Evolutionary conservation across 116 monocot genomes (phyloP).

Genomic region (Zostera marina): DNA sequence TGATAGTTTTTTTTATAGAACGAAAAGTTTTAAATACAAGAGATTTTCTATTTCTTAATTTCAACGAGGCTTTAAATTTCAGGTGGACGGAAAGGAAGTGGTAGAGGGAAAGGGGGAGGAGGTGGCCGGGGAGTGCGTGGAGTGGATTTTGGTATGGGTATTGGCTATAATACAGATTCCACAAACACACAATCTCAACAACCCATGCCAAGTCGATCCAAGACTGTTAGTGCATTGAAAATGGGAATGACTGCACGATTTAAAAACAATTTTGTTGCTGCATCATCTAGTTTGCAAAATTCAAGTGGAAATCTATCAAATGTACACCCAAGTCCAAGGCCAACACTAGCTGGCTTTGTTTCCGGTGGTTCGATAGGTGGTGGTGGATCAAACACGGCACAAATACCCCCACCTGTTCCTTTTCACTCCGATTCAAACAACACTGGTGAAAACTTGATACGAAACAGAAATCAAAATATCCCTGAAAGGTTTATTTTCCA

Average conservation of each 20-base stretch:
- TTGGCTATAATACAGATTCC: conserved; percentile 71
- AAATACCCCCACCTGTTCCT: conserved; percentile 9
- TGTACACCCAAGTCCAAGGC: conserved; percentile 15
- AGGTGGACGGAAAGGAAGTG: conserved; percentile 65
- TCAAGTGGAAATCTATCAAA: conserved; percentile 15
- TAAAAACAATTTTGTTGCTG: conserved; percentile 87
- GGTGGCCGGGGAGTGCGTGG: conserved; percentile 87
- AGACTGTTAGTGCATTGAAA: conserved; percentile 66
- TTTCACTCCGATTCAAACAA: conserved; percentile 9
- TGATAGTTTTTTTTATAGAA: not conserved
- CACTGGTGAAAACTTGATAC: conserved; percentile 7
- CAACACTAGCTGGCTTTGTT: conserved; percentile 75
- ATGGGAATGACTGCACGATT: conserved; percentile 87
- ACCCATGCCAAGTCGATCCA: conserved; percentile 43
- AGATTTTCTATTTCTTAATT: not conserved
- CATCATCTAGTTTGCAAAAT: conserved; percentile 37
- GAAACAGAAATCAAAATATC: conserved; percentile 35
- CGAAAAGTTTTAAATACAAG: not conserved
- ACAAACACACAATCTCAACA: conserved; percentile 32
- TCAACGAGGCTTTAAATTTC: not conserved
- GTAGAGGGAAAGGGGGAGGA: conserved; percentile 55
- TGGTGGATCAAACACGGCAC: conserved; percentile 38
- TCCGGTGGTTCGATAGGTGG: conserved; percentile 96
- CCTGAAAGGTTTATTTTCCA: conserved; percentile 43
- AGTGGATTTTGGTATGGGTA: conserved; percentile 94